These are phyloP conservation scores for Ampelocalamus luodianensis DNA, from an alignment of 176 grass and related monocot genomes.

Conservation along the genomic window DNA sequence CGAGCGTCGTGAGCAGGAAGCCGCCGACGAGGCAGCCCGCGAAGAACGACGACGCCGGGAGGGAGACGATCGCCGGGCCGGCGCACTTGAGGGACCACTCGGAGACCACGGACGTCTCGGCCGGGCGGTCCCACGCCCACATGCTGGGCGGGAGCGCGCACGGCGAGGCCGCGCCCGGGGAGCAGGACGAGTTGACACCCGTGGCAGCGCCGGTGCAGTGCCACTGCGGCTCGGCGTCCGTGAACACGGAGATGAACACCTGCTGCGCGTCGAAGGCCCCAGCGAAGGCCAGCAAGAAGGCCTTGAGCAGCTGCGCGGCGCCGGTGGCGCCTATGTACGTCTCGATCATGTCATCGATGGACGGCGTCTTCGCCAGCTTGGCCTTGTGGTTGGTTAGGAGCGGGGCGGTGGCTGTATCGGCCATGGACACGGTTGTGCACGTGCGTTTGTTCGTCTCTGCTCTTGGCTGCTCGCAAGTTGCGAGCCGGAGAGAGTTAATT, in stretches of 20 bases:
- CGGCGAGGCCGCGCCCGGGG: constrained; percentile 36
- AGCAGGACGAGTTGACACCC: constrained; percentile 38
- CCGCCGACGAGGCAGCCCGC: constrained; percentile 79
- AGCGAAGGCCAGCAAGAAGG: constrained; percentile 63
- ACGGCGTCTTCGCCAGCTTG: constrained; percentile 28
- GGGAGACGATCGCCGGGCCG: constrained; percentile 62
- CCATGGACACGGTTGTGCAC: constrained; percentile 8
- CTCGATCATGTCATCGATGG: constrained; percentile 75
- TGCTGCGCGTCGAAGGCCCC: constrained; percentile 96
- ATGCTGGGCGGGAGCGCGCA: constrained; percentile 56
- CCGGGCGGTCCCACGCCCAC: constrained; percentile 71
- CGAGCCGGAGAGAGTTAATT: neutral
- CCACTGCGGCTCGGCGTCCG: constrained; percentile 80
- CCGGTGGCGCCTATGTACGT: constrained; percentile 61
- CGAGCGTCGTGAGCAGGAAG: constrained; percentile 74
- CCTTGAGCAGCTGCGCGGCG: constrained; percentile 59
- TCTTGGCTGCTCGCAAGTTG: neutral
- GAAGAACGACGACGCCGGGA: constrained; percentile 86
- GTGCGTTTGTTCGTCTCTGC: neutral
- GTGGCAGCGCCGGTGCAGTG: constrained; percentile 52
- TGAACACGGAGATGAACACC: constrained; percentile 93
- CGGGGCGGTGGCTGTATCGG: constrained; percentile 45
- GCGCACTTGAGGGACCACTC: constrained; percentile 85
- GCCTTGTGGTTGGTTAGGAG: constrained; percentile 48
- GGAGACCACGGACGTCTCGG: constrained; percentile 56